Percentiles rank a stretch among this genome's conserved stretches.
Conservation (phyloP, 345 rosid genomes). For the Noccaea caerulescens region DNA sequence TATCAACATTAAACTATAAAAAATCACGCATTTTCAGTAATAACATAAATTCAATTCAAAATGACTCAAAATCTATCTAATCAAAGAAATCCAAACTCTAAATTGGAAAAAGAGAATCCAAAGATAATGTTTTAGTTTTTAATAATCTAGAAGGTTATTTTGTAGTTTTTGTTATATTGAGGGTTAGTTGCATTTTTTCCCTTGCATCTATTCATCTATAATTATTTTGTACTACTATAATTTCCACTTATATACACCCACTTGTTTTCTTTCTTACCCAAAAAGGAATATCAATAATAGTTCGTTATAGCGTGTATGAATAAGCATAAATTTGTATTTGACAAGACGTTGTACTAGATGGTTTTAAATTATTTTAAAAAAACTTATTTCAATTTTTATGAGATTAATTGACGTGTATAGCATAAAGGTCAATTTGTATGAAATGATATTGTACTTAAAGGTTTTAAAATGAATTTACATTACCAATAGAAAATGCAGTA, state of each 20-base stretch:
- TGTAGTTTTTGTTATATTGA: neutral
- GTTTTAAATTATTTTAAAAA: neutral
- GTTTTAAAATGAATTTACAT: constrained; percentile 12
- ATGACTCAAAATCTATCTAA: too few species aligned
- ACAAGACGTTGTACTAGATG: constrained; percentile 34
- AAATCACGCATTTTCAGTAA: too few species aligned
- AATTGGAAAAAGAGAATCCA: too few species aligned
- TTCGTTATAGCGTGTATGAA: constrained; percentile 31
- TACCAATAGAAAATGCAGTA: constrained; percentile 33
- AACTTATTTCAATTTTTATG: constrained; percentile 1
- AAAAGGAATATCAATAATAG: constrained; percentile 39
- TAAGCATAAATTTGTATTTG: constrained; percentile 14
- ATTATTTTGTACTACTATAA: constrained; percentile 22
- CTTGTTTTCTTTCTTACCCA: constrained; percentile 39
- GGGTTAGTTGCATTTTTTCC: neutral
- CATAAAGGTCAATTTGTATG: neutral
- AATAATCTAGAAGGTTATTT: neutral
- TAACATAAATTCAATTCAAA: too few species aligned
- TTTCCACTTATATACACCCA: constrained; percentile 30
- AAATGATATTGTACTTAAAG: constrained; percentile 18
- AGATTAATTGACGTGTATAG: constrained; percentile 10
- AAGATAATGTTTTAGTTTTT: too few species aligned
- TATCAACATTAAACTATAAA: neutral
- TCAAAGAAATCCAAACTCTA: too few species aligned
- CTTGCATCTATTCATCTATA: constrained; percentile 10